phyloP scores from a whole-genome alignment of 2,329 filamentous ascomycete species.

The Cladosporium sp. region DNA sequence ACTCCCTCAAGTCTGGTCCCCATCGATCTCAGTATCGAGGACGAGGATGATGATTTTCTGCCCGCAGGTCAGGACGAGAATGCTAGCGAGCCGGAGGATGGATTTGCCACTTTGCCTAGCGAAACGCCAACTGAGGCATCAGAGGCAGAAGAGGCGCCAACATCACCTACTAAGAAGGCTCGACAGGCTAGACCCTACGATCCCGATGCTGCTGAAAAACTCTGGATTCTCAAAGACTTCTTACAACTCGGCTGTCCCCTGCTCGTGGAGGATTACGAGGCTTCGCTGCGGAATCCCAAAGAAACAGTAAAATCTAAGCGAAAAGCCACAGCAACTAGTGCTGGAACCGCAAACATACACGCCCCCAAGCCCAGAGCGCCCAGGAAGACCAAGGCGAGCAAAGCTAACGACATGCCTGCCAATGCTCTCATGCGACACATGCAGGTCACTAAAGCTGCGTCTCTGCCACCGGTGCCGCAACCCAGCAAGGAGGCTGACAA shows the following conservation, averaged over 20 bases:
- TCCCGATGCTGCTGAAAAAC: constrained; percentile 64
- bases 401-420: constrained; percentile 20
- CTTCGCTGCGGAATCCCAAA: constrained; percentile 35
- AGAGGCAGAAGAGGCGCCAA: constrained; percentile 35
- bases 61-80: constrained; percentile 40
- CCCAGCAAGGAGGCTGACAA: constrained; percentile 3
- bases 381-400: constrained; percentile 23
- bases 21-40: constrained; percentile 74
- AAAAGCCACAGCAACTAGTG: constrained; percentile 31
- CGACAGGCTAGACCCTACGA: constrained; percentile 57
- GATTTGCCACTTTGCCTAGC: constrained; percentile 23
- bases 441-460: constrained; percentile 25
- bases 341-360: constrained; percentile 22
- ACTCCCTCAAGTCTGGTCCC: constrained; percentile 75
- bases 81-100: constrained; percentile 37
- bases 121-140: constrained; percentile 25
- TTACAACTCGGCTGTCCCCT: constrained; percentile 66
- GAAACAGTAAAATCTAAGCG: constrained; percentile 32
- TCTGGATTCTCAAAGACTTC: constrained; percentile 69
- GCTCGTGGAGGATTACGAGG: constrained; percentile 67
- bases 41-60: constrained; percentile 59
- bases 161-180: constrained; percentile 44
- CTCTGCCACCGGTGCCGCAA: neutral
- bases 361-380: constrained; percentile 25
- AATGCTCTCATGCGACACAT: constrained; percentile 28